Percentiles rank a stretch among this genome's conserved stretches.
phyloP scores from a whole-genome alignment of 169 alveolate genomes.

The Toxoplasma gondii region DNA sequence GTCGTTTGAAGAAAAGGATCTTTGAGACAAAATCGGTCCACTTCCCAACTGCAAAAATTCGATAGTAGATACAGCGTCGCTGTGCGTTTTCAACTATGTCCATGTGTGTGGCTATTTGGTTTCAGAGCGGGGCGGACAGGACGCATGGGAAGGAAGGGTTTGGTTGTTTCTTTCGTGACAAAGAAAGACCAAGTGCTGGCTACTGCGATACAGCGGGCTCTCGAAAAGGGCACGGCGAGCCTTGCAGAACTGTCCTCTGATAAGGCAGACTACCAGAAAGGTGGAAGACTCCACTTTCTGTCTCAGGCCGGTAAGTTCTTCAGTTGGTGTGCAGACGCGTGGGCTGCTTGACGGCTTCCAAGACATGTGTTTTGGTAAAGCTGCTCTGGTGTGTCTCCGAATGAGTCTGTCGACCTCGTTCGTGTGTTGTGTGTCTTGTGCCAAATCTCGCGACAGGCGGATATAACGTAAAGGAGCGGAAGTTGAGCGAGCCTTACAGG shows the following conservation, averaged over 20 bases:
- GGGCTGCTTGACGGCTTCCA: no score
- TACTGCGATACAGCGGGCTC: slow-evolving; percentile 20
- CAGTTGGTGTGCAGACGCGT: background rate
- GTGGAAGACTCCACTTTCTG: slow-evolving; percentile 3
- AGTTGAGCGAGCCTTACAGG: background rate
- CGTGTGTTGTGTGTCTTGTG: background rate
- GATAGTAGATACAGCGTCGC: no score
- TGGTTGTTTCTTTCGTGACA: background rate
- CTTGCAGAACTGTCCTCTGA: slow-evolving; percentile 2
- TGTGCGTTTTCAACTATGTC: background rate
- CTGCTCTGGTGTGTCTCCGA: background rate
- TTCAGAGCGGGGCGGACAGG: background rate
- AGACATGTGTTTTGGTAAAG: no score
- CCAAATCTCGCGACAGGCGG: background rate
- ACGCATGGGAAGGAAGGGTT: slow-evolving; percentile 1
- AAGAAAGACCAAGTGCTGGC: slow-evolving; percentile 22
- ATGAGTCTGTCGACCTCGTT: background rate
- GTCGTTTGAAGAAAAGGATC: no score
- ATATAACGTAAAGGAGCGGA: background rate
- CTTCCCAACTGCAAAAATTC: no score
- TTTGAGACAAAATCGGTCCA: no score
- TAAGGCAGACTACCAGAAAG: slow-evolving; percentile 5
- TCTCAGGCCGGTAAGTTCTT: background rate
- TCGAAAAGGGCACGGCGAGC: background rate
- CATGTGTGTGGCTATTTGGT: background rate